Evolutionary conservation across 176 grass and related monocot genomes (phyloP).

Genomic region (Carex kokanica): DNA sequence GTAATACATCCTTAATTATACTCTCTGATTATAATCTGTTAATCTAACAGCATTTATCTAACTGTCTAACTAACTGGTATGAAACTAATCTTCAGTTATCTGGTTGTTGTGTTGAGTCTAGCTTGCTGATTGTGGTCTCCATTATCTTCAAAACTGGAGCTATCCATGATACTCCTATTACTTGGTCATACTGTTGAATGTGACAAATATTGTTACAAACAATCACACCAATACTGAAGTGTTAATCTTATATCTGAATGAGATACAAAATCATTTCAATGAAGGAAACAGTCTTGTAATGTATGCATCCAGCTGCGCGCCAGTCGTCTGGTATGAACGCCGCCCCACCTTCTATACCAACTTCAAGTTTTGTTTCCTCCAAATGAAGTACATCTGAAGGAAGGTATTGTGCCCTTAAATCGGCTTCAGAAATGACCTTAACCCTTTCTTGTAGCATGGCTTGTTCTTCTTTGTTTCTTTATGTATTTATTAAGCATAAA

Average conservation of each 20-base stretch:
- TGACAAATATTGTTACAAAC: neutral
- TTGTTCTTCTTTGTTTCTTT: constrained; percentile 49
- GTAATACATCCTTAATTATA: no score
- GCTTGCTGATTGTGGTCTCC: no score
- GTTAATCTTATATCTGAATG: neutral
- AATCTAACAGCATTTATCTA: no score
- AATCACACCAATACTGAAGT: neutral
- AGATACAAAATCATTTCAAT: constrained; percentile 64
- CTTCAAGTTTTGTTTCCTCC: constrained; percentile 55
- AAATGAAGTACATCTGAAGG: constrained; percentile 38
- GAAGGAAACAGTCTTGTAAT: constrained; percentile 65
- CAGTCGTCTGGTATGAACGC: constrained; percentile 67
- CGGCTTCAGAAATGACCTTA: constrained; percentile 49
- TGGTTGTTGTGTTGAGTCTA: no score
- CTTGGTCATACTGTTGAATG: neutral
- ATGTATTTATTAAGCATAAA: no score
- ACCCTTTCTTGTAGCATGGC: constrained; percentile 52
- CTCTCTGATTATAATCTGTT: no score
- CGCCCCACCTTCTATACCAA: constrained; percentile 62
- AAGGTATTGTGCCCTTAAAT: constrained; percentile 60
- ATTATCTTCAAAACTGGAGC: no score
- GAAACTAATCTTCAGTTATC: no score
- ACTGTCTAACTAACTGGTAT: no score
- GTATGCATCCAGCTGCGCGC: constrained; percentile 71
- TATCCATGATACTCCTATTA: neutral